phyloP scores from a whole-genome alignment of 2,329 filamentous ascomycete genomes.

The Beauveria asiatica region DNA sequence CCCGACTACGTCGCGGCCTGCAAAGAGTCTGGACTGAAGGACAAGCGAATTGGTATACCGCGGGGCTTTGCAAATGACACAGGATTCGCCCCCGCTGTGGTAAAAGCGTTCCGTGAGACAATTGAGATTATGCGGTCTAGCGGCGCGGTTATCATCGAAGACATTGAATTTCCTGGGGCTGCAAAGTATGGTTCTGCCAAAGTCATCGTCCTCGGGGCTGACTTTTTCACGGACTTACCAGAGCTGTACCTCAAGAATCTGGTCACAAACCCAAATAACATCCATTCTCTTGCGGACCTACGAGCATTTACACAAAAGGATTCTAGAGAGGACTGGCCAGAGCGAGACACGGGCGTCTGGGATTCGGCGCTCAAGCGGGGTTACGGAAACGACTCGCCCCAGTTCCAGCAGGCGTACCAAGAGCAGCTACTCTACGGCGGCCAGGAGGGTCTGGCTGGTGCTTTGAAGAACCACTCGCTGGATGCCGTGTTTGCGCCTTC shows the following conservation, averaged over 20 bases:
- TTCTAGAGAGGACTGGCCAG: constrained; percentile 45
- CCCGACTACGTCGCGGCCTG: constrained; percentile 56
- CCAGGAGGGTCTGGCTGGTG: constrained; percentile 48
- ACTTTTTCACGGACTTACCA: constrained; percentile 47
- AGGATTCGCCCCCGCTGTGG: constrained; percentile 1
- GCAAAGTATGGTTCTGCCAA: constrained; percentile 18
- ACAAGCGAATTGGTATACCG: constrained; percentile 56
- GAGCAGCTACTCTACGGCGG: constrained; percentile 44
- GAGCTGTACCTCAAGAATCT: constrained; percentile 43
- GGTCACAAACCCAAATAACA: constrained; percentile 44
- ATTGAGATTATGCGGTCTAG: constrained; percentile 42
- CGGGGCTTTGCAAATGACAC: constrained; percentile 32
- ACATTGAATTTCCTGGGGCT: constrained; percentile 43
- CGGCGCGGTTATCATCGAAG: constrained; percentile 49
- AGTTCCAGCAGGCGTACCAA: constrained; percentile 49
- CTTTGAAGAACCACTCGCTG: constrained; percentile 43
- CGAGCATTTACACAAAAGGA: constrained; percentile 43
- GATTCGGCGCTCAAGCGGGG: constrained; percentile 43
- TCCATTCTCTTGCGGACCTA: constrained; percentile 40
- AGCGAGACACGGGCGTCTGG: constrained; percentile 47
- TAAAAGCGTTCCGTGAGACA: constrained; percentile 46
- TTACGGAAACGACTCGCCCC: constrained; percentile 44
- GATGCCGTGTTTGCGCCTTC: constrained; percentile 50
- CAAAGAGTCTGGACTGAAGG: constrained; percentile 40
- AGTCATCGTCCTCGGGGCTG: constrained; percentile 43